Conservation (phyloP, 768 basidiomycete species). For the Kwoniella sp. region DNA sequence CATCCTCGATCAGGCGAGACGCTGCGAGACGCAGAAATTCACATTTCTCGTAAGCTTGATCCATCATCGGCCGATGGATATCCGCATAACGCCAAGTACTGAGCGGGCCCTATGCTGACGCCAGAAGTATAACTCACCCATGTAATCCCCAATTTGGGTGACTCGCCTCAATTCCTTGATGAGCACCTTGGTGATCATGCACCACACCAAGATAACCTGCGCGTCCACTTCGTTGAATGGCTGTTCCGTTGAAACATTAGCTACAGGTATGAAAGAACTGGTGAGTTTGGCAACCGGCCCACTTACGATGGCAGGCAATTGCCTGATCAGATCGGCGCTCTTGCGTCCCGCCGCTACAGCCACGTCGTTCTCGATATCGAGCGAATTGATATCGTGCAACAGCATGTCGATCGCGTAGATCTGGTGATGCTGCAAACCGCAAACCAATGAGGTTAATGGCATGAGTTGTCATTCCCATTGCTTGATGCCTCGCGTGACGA, state of each 20-base stretch:
- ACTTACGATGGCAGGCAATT: slow-evolving; percentile 39
- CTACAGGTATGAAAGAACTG: not conserved
- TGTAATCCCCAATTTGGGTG: slow-evolving; percentile 15
- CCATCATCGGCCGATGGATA: too few relatives aligned
- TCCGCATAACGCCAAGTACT: too few relatives aligned
- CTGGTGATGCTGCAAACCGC: slow-evolving; percentile 36
- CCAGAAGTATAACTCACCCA: slow-evolving; percentile 29
- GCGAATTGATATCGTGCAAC: slow-evolving; percentile 48
- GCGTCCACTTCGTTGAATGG: slow-evolving; percentile 42
- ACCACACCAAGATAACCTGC: slow-evolving; percentile 41
- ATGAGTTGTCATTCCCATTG: not conserved
- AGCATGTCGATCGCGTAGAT: slow-evolving; percentile 39
- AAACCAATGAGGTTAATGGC: not conserved
- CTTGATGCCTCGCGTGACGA: too few relatives aligned
- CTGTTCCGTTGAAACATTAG: slow-evolving; percentile 11
- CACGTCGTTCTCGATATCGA: slow-evolving; percentile 40
- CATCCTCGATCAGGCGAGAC: slow-evolving; percentile 15
- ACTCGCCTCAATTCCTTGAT: slow-evolving; percentile 44
- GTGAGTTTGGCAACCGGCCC: too few relatives aligned
- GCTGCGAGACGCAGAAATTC: too few relatives aligned
- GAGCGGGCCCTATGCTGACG: too few relatives aligned
- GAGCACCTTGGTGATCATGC: slow-evolving; percentile 38
- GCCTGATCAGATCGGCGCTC: slow-evolving; percentile 30
- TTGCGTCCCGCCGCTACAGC: slow-evolving; percentile 36
- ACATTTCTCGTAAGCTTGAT: too few relatives aligned